phyloP scores from a whole-genome alignment of 192 early-diverging fungal species.

The Cladochytrium replicatum region DNA sequence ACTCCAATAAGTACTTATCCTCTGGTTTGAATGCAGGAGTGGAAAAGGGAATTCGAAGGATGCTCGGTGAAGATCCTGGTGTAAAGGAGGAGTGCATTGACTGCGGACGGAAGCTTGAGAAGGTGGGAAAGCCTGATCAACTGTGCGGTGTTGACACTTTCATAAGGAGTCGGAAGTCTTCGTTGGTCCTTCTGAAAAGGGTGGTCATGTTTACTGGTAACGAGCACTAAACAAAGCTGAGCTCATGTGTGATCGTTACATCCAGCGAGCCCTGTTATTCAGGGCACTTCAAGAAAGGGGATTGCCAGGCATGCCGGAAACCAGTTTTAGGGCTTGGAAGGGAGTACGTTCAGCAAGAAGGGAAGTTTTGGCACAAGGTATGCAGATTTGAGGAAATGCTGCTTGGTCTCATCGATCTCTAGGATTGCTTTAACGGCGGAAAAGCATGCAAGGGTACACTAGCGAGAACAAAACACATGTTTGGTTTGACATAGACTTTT shows the following conservation, averaged over 20 bases:
- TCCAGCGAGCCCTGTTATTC: slow-evolving; percentile 9
- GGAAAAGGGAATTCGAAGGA: slow-evolving; percentile 9
- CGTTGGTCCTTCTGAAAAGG: slow-evolving; percentile 10
- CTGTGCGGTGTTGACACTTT: background rate
- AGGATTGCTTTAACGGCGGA: slow-evolving; percentile 15
- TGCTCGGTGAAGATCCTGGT: slow-evolving; percentile 7
- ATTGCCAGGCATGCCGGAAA: slow-evolving; percentile 14
- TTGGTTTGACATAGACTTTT: no score
- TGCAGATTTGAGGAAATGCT: no score
- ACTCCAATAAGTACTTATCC: slow-evolving; percentile 12
- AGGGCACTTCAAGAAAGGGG: slow-evolving; percentile 15
- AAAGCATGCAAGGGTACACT: slow-evolving; percentile 11
- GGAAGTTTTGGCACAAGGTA: slow-evolving; percentile 13
- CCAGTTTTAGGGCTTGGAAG: slow-evolving; percentile 15
- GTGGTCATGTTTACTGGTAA: slow-evolving; percentile 16
- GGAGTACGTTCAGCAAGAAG: slow-evolving; percentile 6
- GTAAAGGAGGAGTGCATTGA: slow-evolving; percentile 12
- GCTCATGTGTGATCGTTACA: no score
- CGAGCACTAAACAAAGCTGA: no score
- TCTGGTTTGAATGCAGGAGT: slow-evolving; percentile 13
- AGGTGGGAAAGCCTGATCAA: background rate
- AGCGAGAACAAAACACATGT: no score
- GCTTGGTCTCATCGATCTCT: no score
- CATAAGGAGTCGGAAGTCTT: slow-evolving; percentile 6
- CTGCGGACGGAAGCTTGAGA: slow-evolving; percentile 2